phyloP scores from a whole-genome alignment of 805 yeast genomes.

The Blastobotrys mokoenaii region DNA sequence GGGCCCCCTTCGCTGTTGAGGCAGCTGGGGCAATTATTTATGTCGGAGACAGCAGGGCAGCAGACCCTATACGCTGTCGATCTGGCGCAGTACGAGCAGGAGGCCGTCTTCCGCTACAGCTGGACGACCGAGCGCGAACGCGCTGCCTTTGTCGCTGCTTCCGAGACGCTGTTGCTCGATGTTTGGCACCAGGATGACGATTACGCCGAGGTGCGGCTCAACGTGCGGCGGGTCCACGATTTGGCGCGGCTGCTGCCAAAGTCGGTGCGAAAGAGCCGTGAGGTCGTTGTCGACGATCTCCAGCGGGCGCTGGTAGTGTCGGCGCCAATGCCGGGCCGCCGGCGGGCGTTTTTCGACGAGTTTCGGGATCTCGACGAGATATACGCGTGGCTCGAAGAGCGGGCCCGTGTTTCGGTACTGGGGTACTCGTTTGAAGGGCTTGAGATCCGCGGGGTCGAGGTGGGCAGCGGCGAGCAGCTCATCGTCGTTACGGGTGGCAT shows the following conservation, averaged over 20 bases:
- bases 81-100: constrained; percentile 33
- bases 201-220: constrained; percentile 20
- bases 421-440: constrained; percentile 76
- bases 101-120: constrained; percentile 39
- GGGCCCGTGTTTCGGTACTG: constrained; percentile 56
- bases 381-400: constrained; percentile 59
- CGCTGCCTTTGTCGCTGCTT: constrained; percentile 16
- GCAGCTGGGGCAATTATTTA: too few species aligned
- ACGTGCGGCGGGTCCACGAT: constrained; percentile 14
- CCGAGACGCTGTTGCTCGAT: constrained; percentile 20
- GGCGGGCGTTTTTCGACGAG: constrained; percentile 48
- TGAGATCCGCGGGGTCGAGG: constrained; percentile 56
- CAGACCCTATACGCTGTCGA: not conserved
- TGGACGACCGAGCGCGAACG: constrained; percentile 17
- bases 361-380: constrained; percentile 63
- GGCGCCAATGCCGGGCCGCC: constrained; percentile 13
- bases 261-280: constrained; percentile 15
- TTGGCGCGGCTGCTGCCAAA: constrained; percentile 18
- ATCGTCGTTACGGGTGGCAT: constrained; percentile 75
- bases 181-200: constrained; percentile 17
- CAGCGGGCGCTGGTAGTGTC: constrained; percentile 22
- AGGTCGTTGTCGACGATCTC: constrained; percentile 20
- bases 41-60: not conserved
- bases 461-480: constrained; percentile 32
- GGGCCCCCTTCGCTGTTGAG: too few species aligned